These are phyloP conservation scores for Aspergillus brunneoviolaceus DNA, from an alignment of 2,329 filamentous ascomycete species.

Conservation along the genomic window DNA sequence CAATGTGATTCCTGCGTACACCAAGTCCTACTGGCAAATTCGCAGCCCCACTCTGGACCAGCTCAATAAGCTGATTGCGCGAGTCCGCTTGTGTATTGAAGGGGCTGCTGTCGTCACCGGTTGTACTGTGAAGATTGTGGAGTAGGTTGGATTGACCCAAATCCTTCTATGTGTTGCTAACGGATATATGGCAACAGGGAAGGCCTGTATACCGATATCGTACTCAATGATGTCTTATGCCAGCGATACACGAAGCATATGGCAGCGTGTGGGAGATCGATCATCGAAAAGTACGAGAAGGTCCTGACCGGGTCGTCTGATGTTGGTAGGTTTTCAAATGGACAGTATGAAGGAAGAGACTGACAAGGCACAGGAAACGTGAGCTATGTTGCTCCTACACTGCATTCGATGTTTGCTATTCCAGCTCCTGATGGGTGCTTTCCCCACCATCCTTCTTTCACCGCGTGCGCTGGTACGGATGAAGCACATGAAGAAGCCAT, in stretches of 20 bases:
- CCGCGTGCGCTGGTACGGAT: slow-evolving; percentile 46
- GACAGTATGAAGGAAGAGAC: slow-evolving; percentile 33
- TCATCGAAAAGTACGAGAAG: too few species aligned
- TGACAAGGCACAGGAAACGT: slow-evolving; percentile 49
- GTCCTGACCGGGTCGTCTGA: too few species aligned
- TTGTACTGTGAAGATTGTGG: slow-evolving; percentile 31
- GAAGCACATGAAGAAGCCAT: slow-evolving; percentile 43
- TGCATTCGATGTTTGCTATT: slow-evolving; percentile 52
- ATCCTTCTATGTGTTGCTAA: not conserved
- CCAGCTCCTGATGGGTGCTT: slow-evolving; percentile 35
- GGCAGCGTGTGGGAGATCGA: slow-evolving; percentile 20
- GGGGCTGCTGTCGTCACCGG: slow-evolving; percentile 37
- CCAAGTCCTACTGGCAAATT: slow-evolving; percentile 47
- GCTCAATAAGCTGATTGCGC: slow-evolving; percentile 32
- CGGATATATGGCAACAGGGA: slow-evolving; percentile 11
- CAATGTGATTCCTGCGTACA: slow-evolving; percentile 51
- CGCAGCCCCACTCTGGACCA: slow-evolving; percentile 45
- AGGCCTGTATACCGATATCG: slow-evolving; percentile 47
- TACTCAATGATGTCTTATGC: slow-evolving; percentile 48
- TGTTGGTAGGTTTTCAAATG: too few species aligned
- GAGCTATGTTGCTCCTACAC: slow-evolving; percentile 47
- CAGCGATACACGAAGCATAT: slow-evolving; percentile 47
- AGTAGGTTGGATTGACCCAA: slow-evolving; percentile 21
- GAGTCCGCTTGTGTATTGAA: slow-evolving; percentile 35
- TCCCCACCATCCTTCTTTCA: slow-evolving; percentile 45